phyloP scores from a whole-genome alignment of 2,329 filamentous ascomycete genomes.

The Calonectria ilicicola region DNA sequence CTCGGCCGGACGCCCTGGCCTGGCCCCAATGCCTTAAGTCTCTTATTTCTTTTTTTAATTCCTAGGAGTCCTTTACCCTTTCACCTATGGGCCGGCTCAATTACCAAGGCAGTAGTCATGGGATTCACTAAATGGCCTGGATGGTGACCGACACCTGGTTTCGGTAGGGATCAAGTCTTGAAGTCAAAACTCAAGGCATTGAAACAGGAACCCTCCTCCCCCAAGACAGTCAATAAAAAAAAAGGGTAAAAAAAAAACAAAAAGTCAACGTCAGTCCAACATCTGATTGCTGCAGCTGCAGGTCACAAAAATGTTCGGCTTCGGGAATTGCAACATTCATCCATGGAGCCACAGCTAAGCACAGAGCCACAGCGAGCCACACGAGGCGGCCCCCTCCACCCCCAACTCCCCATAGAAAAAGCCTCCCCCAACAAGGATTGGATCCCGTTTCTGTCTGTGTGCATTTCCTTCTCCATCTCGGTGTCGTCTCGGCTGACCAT shows the following conservation, averaged over 20 bases:
- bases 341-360: slow-evolving; percentile 10
- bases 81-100: neutral
- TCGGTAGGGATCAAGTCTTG: neutral
- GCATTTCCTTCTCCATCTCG: slow-evolving; percentile 21
- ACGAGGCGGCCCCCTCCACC: slow-evolving; percentile 7
- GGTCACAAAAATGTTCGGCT: slow-evolving; percentile 9
- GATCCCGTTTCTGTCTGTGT: slow-evolving; percentile 26
- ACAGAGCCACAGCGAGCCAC: neutral
- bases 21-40: neutral
- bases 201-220: neutral
- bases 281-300: slow-evolving; percentile 9
- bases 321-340: slow-evolving; percentile 19
- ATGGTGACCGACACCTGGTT: neutral
- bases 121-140: neutral
- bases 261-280: slow-evolving; percentile 10
- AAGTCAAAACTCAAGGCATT: neutral
- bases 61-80: neutral
- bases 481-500: slow-evolving; percentile 40
- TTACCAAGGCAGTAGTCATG: neutral
- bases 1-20: slow-evolving; percentile 6
- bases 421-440: slow-evolving; percentile 17
- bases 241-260: neutral
- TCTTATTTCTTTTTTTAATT: neutral
- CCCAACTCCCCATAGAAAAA: slow-evolving; percentile 4
- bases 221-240: neutral